Conservation (phyloP, 75 land plant genomes). For the Pinus tabuliformis region DNA sequence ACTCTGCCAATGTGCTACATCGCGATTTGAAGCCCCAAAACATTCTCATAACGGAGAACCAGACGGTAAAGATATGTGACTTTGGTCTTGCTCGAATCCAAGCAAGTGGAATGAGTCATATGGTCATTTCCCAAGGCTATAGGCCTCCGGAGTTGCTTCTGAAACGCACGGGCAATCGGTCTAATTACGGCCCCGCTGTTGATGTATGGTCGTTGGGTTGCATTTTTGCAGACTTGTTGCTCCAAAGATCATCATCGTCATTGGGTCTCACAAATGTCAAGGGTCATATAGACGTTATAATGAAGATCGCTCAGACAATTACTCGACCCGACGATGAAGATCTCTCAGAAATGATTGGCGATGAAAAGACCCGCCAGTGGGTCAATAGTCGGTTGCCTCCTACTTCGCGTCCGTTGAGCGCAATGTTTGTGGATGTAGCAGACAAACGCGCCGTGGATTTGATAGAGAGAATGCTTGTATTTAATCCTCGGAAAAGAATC, state of each 20-base stretch:
- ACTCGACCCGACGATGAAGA: no score
- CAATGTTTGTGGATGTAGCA: slow-evolving; percentile 11
- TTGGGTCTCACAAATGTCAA: no score
- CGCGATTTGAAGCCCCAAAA: slow-evolving; percentile 40
- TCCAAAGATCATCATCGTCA: no score
- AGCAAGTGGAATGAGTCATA: neutral
- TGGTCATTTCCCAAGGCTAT: neutral
- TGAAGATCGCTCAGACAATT: no score
- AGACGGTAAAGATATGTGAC: neutral
- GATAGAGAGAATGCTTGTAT: slow-evolving; percentile 74
- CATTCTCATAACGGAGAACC: slow-evolving; percentile 9
- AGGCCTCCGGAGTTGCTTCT: neutral
- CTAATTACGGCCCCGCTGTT: neutral
- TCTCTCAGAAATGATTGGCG: no score
- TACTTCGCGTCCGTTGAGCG: no score
- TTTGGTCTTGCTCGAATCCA: neutral
- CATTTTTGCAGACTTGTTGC: neutral
- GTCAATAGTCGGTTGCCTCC: no score
- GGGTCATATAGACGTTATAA: no score
- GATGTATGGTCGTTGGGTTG: neutral
- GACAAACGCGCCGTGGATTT: slow-evolving; percentile 69
- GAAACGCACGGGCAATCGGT: no score
- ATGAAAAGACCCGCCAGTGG: no score
- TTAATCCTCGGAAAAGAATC: slow-evolving; percentile 76
- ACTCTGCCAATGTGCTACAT: slow-evolving; percentile 31